Base-by-base conservation (phyloP, 1,284 basidiomycete species). In the Leccinum laetum region DNA sequence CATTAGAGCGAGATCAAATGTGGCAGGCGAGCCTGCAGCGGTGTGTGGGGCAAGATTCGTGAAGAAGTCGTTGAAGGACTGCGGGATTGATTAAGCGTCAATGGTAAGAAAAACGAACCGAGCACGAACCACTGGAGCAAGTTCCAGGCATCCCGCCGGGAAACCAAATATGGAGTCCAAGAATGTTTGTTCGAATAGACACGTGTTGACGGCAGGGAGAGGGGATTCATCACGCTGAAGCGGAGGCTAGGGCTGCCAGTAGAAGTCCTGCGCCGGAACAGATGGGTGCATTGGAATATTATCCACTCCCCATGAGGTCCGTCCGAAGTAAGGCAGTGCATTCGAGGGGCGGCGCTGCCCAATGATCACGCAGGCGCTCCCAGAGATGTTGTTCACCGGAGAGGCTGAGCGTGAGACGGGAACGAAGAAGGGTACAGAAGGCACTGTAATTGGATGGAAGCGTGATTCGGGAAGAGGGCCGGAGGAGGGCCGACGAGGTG, bases 401-500 rank as follows among this genome's bases (percentile, higher is more conserved):
- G 83, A 84, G 0, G 75, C 75, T 0, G 80, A 79, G 16, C 81
- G 78, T 2, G 79, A 79, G 0, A 61, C 13, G 1, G 64, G 69
- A 4, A 60, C 46, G 21, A 79, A 71, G 71, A 81, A 81, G 0
- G 82, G 77, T 2, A 83, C 61, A 1, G 79, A 75, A 0, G 84
- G 83, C 10, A 83, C 68, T 5, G 80, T 71, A 44, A 84, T 83
- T 2, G 72, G 72, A 55, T 74, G 70, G 65, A 78, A 78, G 6
- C 76, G 71, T 32, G 74, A 68, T 63, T 82, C 81, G 0, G 86
- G 86, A 1, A 90, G 82, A 1, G 89, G 89, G 0, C 89, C 89
- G 1, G 87, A 89, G 0, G 88, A 90, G 1, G 88, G 81, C 0
- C 87, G 83, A 64, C 87, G 85, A n/a, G 80, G 81, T 6, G 76